Evolutionary conservation across 2,329 filamentous ascomycete species (phyloP).

Genomic region (Pseudogymnoascus sp.): DNA sequence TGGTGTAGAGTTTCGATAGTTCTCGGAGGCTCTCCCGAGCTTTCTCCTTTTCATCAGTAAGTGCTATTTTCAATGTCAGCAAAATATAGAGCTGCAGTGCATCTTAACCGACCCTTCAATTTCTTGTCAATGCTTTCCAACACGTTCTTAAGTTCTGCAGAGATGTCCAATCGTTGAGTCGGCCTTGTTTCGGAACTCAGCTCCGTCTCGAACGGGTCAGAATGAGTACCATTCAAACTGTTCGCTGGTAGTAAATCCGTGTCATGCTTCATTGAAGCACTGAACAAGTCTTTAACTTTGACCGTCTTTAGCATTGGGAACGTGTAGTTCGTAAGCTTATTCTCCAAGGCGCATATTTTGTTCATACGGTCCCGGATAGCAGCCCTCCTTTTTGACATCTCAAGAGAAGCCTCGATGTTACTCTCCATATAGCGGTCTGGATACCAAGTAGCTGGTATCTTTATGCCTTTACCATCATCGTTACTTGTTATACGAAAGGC

Average conservation of each 20-base stretch:
- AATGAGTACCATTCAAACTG: slow-evolving; percentile 9
- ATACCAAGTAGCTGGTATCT: slow-evolving; percentile 45
- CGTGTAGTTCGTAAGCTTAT: slow-evolving; percentile 21
- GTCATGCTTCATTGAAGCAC: slow-evolving; percentile 26
- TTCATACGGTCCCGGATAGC: slow-evolving; percentile 23
- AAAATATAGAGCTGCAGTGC: neutral
- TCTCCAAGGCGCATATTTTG: slow-evolving; percentile 21
- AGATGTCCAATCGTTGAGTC: slow-evolving; percentile 18
- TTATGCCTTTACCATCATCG: slow-evolving; percentile 36
- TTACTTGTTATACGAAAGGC: slow-evolving; percentile 38
- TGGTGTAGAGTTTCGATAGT: slow-evolving; percentile 34
- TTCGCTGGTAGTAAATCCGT: slow-evolving; percentile 15
- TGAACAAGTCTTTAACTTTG: slow-evolving; percentile 26
- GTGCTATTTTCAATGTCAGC: slow-evolving; percentile 21
- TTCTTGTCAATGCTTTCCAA: slow-evolving; percentile 28
- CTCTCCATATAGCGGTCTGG: slow-evolving; percentile 44
- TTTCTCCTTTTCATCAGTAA: slow-evolving; percentile 26
- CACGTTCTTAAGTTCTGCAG: slow-evolving; percentile 23
- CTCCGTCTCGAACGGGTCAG: slow-evolving; percentile 13
- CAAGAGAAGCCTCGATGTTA: slow-evolving; percentile 38
- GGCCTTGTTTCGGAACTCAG: neutral
- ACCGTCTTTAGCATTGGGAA: slow-evolving; percentile 19
- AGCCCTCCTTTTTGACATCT: slow-evolving; percentile 31
- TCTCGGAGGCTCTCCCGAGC: slow-evolving; percentile 27
- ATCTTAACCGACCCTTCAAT: slow-evolving; percentile 20